Percentiles rank a stretch among this genome's conserved stretches.
Evolutionary conservation across 352 stramenopile genomes (phyloP).

Genomic region (Saprolegnia parasitica): DNA sequence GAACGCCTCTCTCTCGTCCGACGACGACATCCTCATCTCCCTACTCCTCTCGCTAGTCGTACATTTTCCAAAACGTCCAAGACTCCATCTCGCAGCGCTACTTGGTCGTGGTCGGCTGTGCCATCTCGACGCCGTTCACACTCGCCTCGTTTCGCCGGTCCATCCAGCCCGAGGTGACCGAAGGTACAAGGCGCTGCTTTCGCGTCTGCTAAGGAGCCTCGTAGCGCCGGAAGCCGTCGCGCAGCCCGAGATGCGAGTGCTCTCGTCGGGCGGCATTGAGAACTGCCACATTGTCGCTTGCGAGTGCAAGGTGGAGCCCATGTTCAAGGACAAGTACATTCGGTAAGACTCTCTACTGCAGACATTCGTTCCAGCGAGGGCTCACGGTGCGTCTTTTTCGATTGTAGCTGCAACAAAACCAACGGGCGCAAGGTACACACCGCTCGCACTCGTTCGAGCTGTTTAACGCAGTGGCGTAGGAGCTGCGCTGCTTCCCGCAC

Average conservation of each 20-base stretch:
- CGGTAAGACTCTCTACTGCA: not conserved
- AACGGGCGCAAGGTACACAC: conserved; percentile 14
- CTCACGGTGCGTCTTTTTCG: too few relatives aligned
- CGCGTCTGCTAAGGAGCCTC: not conserved
- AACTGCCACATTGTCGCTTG: conserved; percentile 7
- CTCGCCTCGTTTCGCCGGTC: not conserved
- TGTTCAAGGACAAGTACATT: conserved; percentile 21
- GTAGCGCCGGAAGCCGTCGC: not conserved
- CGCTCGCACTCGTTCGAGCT: not conserved
- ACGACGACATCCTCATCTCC: not conserved
- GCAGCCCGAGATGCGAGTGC: not conserved
- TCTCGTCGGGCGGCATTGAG: not conserved
- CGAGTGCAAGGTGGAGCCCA: conserved; percentile 11
- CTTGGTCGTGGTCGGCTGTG: conserved; percentile 4
- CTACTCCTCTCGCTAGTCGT: not conserved
- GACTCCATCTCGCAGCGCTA: not conserved
- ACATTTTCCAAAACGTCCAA: conserved; percentile 4
- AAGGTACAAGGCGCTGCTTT: not conserved
- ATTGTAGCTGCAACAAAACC: conserved; percentile 4
- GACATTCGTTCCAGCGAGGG: too few relatives aligned
- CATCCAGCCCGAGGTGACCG: not conserved
- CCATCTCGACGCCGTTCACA: not conserved
- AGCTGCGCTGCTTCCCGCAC: conserved; percentile 8
- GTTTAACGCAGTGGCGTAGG: not conserved
- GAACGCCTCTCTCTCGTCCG: too few relatives aligned